These are phyloP conservation scores for Taiwanofungus camphoratus DNA, from an alignment of 1,284 basidiomycete species.

Conservation along the genomic window DNA sequence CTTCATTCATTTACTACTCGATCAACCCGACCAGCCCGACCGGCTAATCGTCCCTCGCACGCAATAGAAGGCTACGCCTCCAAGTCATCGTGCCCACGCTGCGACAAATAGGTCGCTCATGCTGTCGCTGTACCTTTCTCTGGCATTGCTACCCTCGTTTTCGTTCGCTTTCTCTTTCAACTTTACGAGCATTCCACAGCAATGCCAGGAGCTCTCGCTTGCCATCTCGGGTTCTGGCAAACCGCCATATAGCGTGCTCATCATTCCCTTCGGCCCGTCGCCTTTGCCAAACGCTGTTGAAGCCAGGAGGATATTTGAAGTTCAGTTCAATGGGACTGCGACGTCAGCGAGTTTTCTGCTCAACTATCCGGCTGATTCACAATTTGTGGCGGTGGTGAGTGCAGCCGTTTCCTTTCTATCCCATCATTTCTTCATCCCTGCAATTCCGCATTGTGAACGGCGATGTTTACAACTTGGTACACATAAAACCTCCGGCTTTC, in stretches of 20 bases:
- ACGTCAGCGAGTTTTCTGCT: conserved; percentile 50
- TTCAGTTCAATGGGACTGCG: conserved; percentile 41
- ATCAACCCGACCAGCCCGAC: too few species aligned
- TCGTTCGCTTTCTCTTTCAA: conserved; percentile 53
- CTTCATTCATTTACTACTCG: too few species aligned
- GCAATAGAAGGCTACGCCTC: too few species aligned
- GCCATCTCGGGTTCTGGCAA: conserved; percentile 43
- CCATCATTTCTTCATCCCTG: too few species aligned
- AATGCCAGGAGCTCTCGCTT: conserved; percentile 59
- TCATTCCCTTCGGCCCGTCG: conserved; percentile 60
- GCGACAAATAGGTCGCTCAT: conserved; percentile 11
- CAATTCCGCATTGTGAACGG: too few species aligned
- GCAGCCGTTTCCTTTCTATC: not conserved
- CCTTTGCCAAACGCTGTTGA: conserved; percentile 58
- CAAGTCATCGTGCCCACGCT: too few species aligned
- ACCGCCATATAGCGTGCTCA: conserved; percentile 60
- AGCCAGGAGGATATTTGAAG: conserved; percentile 53
- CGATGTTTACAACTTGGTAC: too few species aligned
- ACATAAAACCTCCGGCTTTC: too few species aligned
- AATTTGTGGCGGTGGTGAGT: conserved; percentile 73
- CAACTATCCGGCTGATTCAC: conserved; percentile 59
- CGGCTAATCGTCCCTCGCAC: too few species aligned
- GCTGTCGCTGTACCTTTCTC: conserved; percentile 9
- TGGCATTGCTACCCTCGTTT: conserved; percentile 19
- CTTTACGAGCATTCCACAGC: conserved; percentile 49